Percentiles rank a stretch among this genome's conserved stretches.
phyloP scores from a whole-genome alignment of 805 yeast genomes.

The Nakazawaea pomicola region DNA sequence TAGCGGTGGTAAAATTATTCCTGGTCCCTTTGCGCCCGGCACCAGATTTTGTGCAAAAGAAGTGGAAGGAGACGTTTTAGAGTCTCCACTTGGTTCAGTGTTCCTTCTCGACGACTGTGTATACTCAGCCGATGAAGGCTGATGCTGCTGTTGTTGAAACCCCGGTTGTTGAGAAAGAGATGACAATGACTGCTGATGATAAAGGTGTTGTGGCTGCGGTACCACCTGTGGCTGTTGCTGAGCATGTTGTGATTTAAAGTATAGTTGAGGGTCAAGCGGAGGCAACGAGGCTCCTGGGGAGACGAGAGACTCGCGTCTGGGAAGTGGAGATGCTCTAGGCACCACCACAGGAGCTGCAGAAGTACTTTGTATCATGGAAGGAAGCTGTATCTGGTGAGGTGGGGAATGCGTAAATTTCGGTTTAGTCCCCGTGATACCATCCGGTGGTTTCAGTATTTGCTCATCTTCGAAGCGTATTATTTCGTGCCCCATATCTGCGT shows the following conservation, averaged over 20 bases:
- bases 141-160: neutral
- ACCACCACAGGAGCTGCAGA: neutral
- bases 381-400: neutral
- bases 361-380: neutral
- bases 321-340: neutral
- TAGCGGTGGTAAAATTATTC: slow-evolving; percentile 8
- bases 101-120: slow-evolving; percentile 11
- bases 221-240: slow-evolving; percentile 12
- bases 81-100: slow-evolving; percentile 6
- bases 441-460: too few relatives aligned
- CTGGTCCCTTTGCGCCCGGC: slow-evolving; percentile 1
- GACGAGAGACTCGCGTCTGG: slow-evolving; percentile 1
- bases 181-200: too few relatives aligned
- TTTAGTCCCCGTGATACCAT: too few relatives aligned
- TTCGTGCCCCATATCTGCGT: too few relatives aligned
- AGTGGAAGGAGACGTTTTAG: neutral
- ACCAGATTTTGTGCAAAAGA: neutral
- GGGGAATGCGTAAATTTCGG: too few relatives aligned
- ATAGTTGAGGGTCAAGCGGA: slow-evolving; percentile 9
- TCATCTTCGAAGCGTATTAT: too few relatives aligned
- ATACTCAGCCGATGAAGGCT: too few relatives aligned
- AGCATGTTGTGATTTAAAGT: slow-evolving; percentile 4
- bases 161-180: neutral
- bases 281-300: slow-evolving; percentile 10
- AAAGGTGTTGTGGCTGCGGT: too few relatives aligned